Evolutionary conservation across 441 rosid species (phyloP), one percentile per base, ranked within the genome.

Genomic region (Corymbia citriodora): DNA sequence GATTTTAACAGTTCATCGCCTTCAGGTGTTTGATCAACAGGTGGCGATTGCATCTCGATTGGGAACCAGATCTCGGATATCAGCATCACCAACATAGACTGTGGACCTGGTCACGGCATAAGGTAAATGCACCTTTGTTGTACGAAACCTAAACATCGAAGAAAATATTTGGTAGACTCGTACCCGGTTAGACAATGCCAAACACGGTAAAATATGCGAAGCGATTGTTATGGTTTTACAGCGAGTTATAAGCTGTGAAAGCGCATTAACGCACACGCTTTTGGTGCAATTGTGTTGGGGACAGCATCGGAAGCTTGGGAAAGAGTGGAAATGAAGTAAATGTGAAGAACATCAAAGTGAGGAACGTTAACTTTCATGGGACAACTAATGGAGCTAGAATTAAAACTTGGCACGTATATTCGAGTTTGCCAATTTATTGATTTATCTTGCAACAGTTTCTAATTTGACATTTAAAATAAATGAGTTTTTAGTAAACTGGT

Each of bases 371-470:
- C 14, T 92, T 94, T 48, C 89, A 6, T 0, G 89, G 88, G 87
- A 89, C 92, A 55, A 36, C 40, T 18, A 93, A 93, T 87, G 93
- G 93, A 85, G 94, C 92, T 15, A 90, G 95, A 90, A 92, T 93
- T 90, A 93, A 94, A 87, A 93, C 94, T 33, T 91, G 91, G 92
- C 93, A 92, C 89, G 94, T 92, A 88, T 8, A 55, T 88, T 36
- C 57, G 3, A 16, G 68, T 40, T 63, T 19, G n/a, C 3, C 45
- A 16, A 63, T 65, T 29, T 15, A 14, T 65, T 65, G 18, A 65
- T 65, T n/a, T 65, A 65, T 65, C 31, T 65, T 7, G 72, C 23
- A 27, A 57, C 23, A 57, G 61, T 57, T 57, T 21, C 61, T 57
- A 57, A 57, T 57, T 57, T 57, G 61, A 21, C 2, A 57, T 21